Evolutionary conservation across 768 basidiomycete species (phyloP).

Genomic region (Fibroporia radiculosa): DNA sequence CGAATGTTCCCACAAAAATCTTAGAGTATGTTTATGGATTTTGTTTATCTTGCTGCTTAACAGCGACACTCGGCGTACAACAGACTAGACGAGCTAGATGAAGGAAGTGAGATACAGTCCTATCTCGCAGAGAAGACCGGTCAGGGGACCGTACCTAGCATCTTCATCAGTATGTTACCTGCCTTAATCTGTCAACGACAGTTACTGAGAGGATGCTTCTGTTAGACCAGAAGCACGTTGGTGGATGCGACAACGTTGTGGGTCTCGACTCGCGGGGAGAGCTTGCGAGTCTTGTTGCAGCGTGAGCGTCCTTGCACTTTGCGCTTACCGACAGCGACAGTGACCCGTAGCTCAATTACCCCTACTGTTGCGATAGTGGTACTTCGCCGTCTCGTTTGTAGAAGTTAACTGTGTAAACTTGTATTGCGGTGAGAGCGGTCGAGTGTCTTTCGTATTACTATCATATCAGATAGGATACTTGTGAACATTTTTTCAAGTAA

Average conservation of each 20-base stretch:
- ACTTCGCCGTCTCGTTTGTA: conserved; percentile 5
- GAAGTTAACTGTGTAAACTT: no score
- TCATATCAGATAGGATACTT: no score
- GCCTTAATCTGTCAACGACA: neutral
- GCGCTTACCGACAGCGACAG: neutral
- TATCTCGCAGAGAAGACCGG: conserved; percentile 58
- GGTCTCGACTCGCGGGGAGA: conserved; percentile 20
- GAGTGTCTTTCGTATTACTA: no score
- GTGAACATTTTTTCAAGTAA: no score
- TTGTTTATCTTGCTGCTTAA: neutral
- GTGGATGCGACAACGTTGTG: conserved; percentile 28
- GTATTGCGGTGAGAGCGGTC: no score
- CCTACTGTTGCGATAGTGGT: neutral
- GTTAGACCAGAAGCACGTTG: conserved; percentile 45
- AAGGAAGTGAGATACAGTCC: conserved; percentile 55
- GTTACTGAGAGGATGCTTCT: conserved; percentile 5
- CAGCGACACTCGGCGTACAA: neutral
- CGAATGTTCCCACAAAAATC: conserved; percentile 24
- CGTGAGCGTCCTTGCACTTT: conserved; percentile 8
- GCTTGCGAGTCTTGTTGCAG: conserved; percentile 16
- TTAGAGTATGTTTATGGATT: conserved; percentile 24
- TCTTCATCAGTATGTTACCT: conserved; percentile 60
- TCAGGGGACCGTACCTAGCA: conserved; percentile 68
- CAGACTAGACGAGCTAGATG: conserved; percentile 52
- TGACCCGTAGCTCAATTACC: neutral